Evolutionary conservation across 305 asterid species (phyloP), one percentile per base, ranked within the genome.

Genomic region (Fraxinus platypoda): DNA sequence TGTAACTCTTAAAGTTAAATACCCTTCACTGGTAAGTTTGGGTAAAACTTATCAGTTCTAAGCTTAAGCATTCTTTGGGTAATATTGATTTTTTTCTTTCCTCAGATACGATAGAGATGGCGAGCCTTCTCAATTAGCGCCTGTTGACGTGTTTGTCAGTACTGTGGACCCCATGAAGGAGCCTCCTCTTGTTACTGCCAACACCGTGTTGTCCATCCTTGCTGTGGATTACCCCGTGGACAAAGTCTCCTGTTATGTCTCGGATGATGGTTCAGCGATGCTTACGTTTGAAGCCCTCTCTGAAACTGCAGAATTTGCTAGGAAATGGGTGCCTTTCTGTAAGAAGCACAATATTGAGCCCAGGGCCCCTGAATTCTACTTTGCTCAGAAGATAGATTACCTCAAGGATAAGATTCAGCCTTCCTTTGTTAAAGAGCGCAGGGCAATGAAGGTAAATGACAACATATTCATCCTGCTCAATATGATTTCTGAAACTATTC

Each of bases 141-240:
- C 93, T 19, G 82, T 91, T 41, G 94, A 92, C 71, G 88, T 92
- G 78, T 92, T 92, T 87, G 96, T 91, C 85, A 92, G 94, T 90
- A 91, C 96, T 46, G 96, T 92, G 90, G 93, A 92, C 85, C 94
- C 96, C 34, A n/a, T 92, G 91, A 92, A 92, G 77, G 94, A 92
- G 87, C 96, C 93, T 84, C 96, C 96, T 26, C 89, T 91, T 76
- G 54, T 92, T 80, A 92, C 93, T 72, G 96, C 94, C 46, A 92
- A 92, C 83, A 92, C 97, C n/a, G 94, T 92, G 81, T 80, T 92
- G 84, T 91, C 97, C 78, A 92, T 92, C 81, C 94, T 92, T 79
- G 83, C 91, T 30, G 97, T 87, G 87, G 97, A 92, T 87, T 91
- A 92, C 74, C 93, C 95, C 72, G 94, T 89, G 21, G 95, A 90